Evolutionary conservation across 768 basidiomycete species (phyloP).

Genomic region (Boletus speciosus): DNA sequence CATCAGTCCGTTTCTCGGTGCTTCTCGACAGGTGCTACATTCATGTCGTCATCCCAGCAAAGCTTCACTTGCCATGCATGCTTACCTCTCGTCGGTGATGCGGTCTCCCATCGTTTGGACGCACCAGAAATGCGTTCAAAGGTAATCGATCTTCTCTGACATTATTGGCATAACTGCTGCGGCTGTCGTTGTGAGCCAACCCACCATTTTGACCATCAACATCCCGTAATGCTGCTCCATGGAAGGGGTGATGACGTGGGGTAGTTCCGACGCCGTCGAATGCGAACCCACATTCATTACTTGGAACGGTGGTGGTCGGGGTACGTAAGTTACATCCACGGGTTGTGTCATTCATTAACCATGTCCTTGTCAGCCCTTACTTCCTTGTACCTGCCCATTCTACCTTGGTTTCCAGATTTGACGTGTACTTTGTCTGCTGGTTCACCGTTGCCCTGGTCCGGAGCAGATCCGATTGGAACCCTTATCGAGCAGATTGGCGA

Average conservation of each 20-base stretch:
- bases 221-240: neutral
- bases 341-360: neutral
- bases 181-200: neutral
- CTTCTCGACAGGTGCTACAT: too few relatives aligned
- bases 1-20: neutral
- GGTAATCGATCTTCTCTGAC: neutral
- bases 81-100: neutral
- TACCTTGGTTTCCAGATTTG: neutral
- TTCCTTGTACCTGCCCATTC: slow-evolving; percentile 45
- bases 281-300: neutral
- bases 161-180: neutral
- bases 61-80: neutral
- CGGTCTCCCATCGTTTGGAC: neutral
- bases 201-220: neutral
- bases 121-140: neutral
- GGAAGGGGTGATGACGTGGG: neutral
- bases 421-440: slow-evolving; percentile 29
- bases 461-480: neutral
- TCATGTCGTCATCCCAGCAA: neutral
- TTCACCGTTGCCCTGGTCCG: neutral
- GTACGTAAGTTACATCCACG: neutral
- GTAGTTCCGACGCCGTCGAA: neutral
- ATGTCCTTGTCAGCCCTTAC: slow-evolving; percentile 36
- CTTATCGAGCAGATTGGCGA: neutral
- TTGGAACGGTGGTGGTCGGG: neutral